Evolutionary conservation across 441 rosid species (phyloP), one percentile per base, ranked within the genome.

Genomic region (Croton setiger): DNA sequence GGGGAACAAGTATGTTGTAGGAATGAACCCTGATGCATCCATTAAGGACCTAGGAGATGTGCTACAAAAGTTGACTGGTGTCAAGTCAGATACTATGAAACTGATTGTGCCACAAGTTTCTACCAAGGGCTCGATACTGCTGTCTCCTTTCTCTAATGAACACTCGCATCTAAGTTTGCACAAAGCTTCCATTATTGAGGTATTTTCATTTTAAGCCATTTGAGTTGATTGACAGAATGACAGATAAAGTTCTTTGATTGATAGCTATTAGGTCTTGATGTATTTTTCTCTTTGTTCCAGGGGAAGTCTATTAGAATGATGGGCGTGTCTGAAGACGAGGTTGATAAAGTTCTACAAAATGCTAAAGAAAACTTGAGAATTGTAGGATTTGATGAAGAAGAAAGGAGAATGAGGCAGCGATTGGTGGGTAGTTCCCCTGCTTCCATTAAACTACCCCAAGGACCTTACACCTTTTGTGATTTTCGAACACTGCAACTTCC

Each of bases 321-420:
- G 99, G 99, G 98, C 70, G 91, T 86, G 52, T 69, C 85, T 54
- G 85, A 84, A 82, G 88, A 76, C 73, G 99, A 95, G 80, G 81
- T 89, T 66, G 76, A 83, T 47, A 82, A 77, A 57, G 75, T 92
- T 75, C 70, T 77, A 51, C 80, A 85, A 81, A 76, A 74, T 73
- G 89, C 86, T 44, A 84, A 64, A 67, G 72, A 70, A 39, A 89
- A 88, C 78, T 60, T 76, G 74, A 85, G 98, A 72, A 95, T 90
- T 80, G 84, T 84, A 80, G 99, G 98, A 52, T 95, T 95, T 78
- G 91, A 83, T 66, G 98, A 92, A 76, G 98, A 92, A 70, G 99
- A 92, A 70, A 87, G 72, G 77, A 85, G 98, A 80, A 66, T 85
- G 77, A 95, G 78, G 77, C 81, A 75, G 72, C 82, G 85, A 54